Evolutionary conservation across 139 green algal genomes (phyloP).

Genomic region (Chlorella vulgaris): DNA sequence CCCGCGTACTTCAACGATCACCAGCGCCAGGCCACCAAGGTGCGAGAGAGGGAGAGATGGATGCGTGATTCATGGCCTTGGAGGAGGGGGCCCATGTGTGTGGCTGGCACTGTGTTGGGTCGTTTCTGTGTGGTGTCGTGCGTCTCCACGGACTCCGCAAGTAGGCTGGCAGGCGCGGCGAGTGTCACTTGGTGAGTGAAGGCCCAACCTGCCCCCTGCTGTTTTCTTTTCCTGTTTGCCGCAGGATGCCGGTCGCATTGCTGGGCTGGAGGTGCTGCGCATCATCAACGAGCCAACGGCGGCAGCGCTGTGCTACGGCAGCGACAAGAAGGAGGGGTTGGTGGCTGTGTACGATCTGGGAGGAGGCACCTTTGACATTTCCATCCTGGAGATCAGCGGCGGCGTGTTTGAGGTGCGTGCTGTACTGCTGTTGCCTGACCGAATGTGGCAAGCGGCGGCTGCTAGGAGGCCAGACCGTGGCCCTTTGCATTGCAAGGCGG

Average conservation of each 20-base stretch:
- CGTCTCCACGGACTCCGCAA: too few species aligned
- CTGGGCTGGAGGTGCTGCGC: conserved; percentile 90
- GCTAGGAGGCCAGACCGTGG: too few species aligned
- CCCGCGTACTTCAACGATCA: conserved; percentile 99
- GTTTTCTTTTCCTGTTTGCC: conserved; percentile 20
- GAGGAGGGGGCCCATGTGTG: too few species aligned
- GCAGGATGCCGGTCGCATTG: conserved; percentile 88
- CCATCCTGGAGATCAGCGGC: conserved; percentile 97
- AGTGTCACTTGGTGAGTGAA: too few species aligned
- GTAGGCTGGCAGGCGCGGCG: too few species aligned
- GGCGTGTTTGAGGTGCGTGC: conserved; percentile 87
- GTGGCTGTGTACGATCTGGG: conserved; percentile 93
- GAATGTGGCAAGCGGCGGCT: too few species aligned
- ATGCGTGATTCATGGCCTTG: too few species aligned
- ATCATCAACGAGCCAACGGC: conserved; percentile 99
- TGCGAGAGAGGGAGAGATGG: conserved; percentile 11
- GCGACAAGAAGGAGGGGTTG: conserved; percentile 97
- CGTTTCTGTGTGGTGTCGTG: too few species aligned
- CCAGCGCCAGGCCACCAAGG: conserved; percentile 91
- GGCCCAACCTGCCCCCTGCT: background rate
- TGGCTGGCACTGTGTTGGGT: too few species aligned
- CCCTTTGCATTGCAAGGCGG: too few species aligned
- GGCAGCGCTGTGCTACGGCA: conserved; percentile 94
- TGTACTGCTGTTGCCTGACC: background rate
- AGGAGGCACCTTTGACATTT: conserved; percentile 98